Evolutionary conservation across 1,139 yeast genomes (phyloP).

Genomic region (Suhomyces yuchorum): DNA sequence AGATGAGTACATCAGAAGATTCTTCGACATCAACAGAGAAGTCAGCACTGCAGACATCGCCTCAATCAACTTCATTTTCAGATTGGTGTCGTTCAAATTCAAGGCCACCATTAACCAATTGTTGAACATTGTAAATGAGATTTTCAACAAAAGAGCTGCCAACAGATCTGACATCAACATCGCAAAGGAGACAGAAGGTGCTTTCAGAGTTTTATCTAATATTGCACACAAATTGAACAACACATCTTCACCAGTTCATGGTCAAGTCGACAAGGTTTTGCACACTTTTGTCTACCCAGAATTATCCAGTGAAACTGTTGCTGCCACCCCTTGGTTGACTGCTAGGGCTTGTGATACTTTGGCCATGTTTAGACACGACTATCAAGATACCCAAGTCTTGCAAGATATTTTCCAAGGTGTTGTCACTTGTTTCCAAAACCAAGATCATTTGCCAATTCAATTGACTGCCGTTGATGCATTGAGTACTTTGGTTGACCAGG

Average conservation of each 20-base stretch:
- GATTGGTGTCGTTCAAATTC: slow-evolving; percentile 50
- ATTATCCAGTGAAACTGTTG: slow-evolving; percentile 34
- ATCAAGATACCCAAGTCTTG: slow-evolving; percentile 42
- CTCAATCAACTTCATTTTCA: slow-evolving; percentile 71
- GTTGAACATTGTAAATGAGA: slow-evolving; percentile 51
- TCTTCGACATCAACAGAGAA: slow-evolving; percentile 70
- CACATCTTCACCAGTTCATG: slow-evolving; percentile 43
- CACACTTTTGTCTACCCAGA: slow-evolving; percentile 52
- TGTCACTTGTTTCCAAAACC: slow-evolving; percentile 43
- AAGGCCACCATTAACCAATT: slow-evolving; percentile 44
- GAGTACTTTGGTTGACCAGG: slow-evolving; percentile 51
- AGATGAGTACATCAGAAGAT: slow-evolving; percentile 71
- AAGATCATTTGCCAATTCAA: slow-evolving; percentile 51
- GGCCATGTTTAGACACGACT: slow-evolving; percentile 47
- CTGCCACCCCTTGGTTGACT: slow-evolving; percentile 48
- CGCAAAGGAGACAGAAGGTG: slow-evolving; percentile 53
- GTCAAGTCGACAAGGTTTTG: slow-evolving; percentile 49
- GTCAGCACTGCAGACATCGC: slow-evolving; percentile 79
- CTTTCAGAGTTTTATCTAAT: slow-evolving; percentile 51
- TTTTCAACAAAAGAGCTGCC: slow-evolving; percentile 47
- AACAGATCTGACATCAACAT: slow-evolving; percentile 30
- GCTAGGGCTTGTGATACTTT: slow-evolving; percentile 60
- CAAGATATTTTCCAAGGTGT: slow-evolving; percentile 49
- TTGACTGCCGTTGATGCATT: slow-evolving; percentile 58
- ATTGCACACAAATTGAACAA: slow-evolving; percentile 45